Conservation (phyloP, 2,329 filamentous ascomycete species). For the Saccharata proteae region DNA sequence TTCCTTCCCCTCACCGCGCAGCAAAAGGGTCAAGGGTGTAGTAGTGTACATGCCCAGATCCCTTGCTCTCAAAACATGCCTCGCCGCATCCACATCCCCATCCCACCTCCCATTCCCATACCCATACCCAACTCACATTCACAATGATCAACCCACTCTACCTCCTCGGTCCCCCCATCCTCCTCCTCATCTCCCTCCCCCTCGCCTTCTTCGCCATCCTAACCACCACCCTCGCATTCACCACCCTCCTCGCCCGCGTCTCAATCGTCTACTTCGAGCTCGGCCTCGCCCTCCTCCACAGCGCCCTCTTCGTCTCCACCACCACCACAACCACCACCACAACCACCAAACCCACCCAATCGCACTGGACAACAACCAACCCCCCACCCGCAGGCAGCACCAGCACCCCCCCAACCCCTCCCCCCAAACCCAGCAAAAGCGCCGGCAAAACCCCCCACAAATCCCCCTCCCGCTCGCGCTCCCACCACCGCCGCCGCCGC, state of each 20-base stretch:
- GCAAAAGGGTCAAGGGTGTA: no score
- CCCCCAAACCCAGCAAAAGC: conserved; percentile 17
- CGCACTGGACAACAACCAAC: conserved; percentile 5
- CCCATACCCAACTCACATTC: background rate
- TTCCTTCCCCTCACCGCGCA: no score
- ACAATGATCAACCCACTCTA: conserved; percentile 14
- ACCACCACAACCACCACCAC: conserved; percentile 11
- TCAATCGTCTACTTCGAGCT: conserved; percentile 32
- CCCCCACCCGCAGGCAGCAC: conserved; percentile 5
- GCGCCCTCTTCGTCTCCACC: conserved; percentile 19
- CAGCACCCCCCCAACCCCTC: conserved; percentile 14
- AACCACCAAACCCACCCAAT: conserved; percentile 11
- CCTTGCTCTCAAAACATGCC: no score
- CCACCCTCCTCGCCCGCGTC: conserved; percentile 26
- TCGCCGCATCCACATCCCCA: background rate
- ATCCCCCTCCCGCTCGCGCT: conserved; percentile 9
- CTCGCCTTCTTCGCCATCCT: conserved; percentile 25
- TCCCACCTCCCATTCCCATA: background rate
- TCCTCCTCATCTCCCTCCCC: conserved; percentile 26
- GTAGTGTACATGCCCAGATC: no score
- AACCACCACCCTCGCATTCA: conserved; percentile 27
- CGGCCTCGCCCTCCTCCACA: conserved; percentile 25
- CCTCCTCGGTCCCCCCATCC: conserved; percentile 22
- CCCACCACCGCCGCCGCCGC: conserved; percentile 9
- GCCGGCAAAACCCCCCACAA: conserved; percentile 13